Conservation (phyloP, 345 rosid species). For the Noccaea bulbosa region DNA sequence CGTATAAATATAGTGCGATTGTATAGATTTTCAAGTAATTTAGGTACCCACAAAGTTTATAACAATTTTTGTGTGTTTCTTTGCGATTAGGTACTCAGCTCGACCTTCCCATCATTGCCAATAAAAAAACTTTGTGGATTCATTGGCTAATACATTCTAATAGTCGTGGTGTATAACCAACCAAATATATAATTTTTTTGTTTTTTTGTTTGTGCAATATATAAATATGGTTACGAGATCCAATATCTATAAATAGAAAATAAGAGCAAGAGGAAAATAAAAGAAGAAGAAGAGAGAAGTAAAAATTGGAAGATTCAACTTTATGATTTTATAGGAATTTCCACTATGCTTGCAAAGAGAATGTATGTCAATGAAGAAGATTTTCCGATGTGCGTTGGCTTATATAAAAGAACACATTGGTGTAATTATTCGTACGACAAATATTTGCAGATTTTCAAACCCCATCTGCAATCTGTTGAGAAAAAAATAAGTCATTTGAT, state of each 20-base stretch:
- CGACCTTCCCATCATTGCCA: not conserved
- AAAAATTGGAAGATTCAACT: constrained; percentile 17
- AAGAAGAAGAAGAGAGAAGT: constrained; percentile 5
- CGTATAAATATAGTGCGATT: not conserved
- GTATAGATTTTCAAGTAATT: not conserved
- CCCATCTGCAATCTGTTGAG: not conserved
- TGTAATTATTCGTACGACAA: not conserved
- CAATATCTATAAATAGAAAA: not conserved
- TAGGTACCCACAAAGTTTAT: not conserved
- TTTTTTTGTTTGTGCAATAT: too few relatives aligned
- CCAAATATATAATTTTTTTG: not conserved
- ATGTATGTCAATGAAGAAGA: not conserved
- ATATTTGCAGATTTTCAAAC: not conserved
- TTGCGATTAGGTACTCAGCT: not conserved
- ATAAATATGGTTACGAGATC: not conserved
- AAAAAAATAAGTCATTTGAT: not conserved
- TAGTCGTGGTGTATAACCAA: not conserved
- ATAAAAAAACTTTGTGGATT: not conserved
- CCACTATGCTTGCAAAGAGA: not conserved
- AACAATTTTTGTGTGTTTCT: not conserved
- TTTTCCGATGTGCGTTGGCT: not conserved
- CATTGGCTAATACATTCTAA: not conserved
- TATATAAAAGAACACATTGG: not conserved
- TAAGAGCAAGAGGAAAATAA: not conserved
- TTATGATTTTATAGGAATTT: not conserved